Evolutionary conservation across 139 green algal species (phyloP).

Genomic region (Parachlorella kessleri): DNA sequence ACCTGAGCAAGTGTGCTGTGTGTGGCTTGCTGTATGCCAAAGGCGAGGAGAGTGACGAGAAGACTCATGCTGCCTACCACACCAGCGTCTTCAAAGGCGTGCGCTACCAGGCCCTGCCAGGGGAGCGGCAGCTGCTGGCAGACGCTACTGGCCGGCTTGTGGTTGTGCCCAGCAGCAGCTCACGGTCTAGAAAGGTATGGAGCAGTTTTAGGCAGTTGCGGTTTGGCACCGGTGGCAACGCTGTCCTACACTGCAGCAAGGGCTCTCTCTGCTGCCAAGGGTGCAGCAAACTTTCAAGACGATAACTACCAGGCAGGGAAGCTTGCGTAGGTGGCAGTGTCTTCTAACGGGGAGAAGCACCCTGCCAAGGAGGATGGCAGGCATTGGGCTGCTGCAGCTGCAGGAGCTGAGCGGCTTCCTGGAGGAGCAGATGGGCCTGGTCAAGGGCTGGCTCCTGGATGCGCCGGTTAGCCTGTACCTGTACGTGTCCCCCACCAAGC

Average conservation of each 20-base stretch:
- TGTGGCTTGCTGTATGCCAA: slow-evolving; percentile 53
- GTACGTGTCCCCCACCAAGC: slow-evolving; percentile 27
- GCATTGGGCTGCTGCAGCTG: slow-evolving; percentile 44
- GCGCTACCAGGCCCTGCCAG: slow-evolving; percentile 25
- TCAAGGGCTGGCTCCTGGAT: slow-evolving; percentile 40
- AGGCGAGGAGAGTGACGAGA: slow-evolving; percentile 40
- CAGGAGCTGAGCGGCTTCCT: slow-evolving; percentile 36
- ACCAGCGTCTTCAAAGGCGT: background rate
- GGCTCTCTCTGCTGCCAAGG: too few relatives aligned
- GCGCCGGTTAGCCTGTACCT: slow-evolving; percentile 29
- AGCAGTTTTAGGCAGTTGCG: too few relatives aligned
- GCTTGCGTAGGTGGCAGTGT: too few relatives aligned
- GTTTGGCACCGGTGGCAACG: too few relatives aligned
- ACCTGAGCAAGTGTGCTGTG: slow-evolving; percentile 28
- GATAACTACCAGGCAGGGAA: too few relatives aligned
- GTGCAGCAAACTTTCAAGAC: too few relatives aligned
- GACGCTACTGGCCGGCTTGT: slow-evolving; percentile 15
- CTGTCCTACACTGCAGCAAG: too few relatives aligned
- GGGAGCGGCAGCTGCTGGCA: background rate
- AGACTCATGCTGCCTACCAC: slow-evolving; percentile 45
- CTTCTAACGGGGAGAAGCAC: too few relatives aligned
- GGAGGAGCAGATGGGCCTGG: slow-evolving; percentile 51
- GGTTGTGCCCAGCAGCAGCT: slow-evolving; percentile 9
- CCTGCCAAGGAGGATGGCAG: too few relatives aligned
- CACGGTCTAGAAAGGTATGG: too few relatives aligned